Conservation (phyloP, 73 alveolate species). For the Uronychia setigera region DNA sequence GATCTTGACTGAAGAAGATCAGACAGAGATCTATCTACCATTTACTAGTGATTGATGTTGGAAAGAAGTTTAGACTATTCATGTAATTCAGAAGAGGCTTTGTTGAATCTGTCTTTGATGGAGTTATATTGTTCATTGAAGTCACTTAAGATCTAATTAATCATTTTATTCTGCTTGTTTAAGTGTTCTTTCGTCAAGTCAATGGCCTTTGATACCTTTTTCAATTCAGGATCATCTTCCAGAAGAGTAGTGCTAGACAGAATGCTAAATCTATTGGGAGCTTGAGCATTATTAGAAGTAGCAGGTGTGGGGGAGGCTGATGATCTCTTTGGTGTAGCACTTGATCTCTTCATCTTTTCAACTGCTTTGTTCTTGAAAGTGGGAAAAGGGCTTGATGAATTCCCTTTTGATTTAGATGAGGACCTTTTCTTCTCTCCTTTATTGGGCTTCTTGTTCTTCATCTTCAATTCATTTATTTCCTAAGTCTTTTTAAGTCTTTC, state of each 20-base stretch:
- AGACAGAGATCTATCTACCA: neutral
- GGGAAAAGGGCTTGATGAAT: neutral
- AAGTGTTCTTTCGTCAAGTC: neutral
- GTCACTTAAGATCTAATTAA: neutral
- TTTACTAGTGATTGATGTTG: neutral
- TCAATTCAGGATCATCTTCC: neutral
- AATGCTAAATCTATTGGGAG: neutral
- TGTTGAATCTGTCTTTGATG: neutral
- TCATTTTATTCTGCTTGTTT: conserved; percentile 3
- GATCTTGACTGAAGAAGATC: neutral
- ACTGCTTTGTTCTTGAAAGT: neutral
- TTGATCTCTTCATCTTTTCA: no score
- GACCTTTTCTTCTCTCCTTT: neutral
- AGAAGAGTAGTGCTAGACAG: neutral
- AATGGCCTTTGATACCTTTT: neutral
- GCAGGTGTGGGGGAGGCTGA: neutral
- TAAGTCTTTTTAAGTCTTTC: neutral
- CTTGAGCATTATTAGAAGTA: neutral
- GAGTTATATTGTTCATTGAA: neutral
- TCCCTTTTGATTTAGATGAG: conserved; percentile 1
- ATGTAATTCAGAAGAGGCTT: conserved; percentile 2
- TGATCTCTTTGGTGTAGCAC: neutral
- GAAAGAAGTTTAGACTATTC: neutral
- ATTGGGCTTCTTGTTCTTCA: neutral
- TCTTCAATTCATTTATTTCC: neutral